These are phyloP conservation scores for Claviceps lovelessii DNA, from an alignment of 2,329 filamentous ascomycete genomes.

Conservation along the genomic window DNA sequence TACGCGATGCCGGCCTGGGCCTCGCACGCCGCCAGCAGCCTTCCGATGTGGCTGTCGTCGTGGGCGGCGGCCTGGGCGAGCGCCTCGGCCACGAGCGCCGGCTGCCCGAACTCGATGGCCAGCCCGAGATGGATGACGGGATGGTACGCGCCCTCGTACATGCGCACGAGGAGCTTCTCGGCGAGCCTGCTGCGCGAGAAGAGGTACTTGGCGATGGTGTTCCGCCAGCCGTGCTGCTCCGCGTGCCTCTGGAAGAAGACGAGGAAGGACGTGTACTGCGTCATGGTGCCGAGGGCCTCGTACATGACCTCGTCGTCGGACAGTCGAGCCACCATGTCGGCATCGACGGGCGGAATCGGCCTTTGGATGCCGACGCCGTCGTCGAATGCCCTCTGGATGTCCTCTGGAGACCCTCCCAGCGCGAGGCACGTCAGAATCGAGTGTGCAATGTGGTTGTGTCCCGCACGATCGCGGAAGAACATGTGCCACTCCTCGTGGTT, in stretches of 20 bases:
- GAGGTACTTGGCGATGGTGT: constrained; percentile 39
- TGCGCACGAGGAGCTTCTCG: constrained; percentile 41
- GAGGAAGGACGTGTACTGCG: constrained; percentile 44
- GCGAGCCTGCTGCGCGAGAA: constrained; percentile 42
- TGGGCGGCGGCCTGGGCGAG: constrained; percentile 50
- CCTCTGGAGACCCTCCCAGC: constrained; percentile 13
- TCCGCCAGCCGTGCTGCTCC: constrained; percentile 34
- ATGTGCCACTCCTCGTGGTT: constrained; percentile 19
- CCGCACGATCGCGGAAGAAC: constrained; percentile 14
- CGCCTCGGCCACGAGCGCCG: constrained; percentile 50
- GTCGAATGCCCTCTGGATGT: constrained; percentile 15
- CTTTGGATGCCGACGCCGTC: constrained; percentile 14
- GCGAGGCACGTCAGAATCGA: constrained; percentile 15
- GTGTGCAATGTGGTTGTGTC: constrained; percentile 19
- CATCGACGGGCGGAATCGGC: constrained; percentile 11
- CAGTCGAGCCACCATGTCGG: constrained; percentile 8
- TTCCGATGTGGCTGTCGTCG: constrained; percentile 16
- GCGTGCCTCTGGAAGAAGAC: constrained; percentile 50
- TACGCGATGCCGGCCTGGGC: background rate
- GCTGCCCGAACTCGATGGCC: constrained; percentile 53
- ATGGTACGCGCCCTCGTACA: constrained; percentile 41
- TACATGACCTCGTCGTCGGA: background rate
- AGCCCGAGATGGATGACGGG: constrained; percentile 57
- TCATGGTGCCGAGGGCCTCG: constrained; percentile 5
- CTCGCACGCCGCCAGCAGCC: constrained; percentile 23